These are phyloP conservation scores for Monosporascus ibericus DNA, from an alignment of 2,329 filamentous ascomycete genomes.

Conservation along the genomic window DNA sequence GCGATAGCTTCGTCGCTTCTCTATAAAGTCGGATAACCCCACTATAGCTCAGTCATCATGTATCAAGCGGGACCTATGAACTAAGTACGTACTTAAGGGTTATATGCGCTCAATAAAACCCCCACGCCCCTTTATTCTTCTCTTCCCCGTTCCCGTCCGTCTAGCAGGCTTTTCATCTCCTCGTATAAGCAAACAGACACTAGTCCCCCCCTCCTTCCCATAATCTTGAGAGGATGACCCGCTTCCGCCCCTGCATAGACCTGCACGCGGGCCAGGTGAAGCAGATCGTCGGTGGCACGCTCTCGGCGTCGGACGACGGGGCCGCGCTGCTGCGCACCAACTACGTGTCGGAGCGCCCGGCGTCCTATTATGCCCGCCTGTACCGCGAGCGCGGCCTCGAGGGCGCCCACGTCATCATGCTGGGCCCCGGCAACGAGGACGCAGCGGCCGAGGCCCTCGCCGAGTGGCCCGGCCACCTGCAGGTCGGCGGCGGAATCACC, in stretches of 20 bases:
- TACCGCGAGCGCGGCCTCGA: conserved; percentile 69
- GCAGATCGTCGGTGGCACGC: conserved; percentile 94
- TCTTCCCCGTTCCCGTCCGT: too few relatives aligned
- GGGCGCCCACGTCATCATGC: conserved; percentile 94
- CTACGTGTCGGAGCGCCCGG: conserved; percentile 78
- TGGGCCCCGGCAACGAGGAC: conserved; percentile 79
- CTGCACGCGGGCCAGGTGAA: conserved; percentile 96
- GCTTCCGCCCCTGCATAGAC: conserved; percentile 94
- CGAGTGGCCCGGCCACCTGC: conserved; percentile 74
- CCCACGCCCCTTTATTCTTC: too few relatives aligned
- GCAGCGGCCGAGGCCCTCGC: conserved; percentile 71
- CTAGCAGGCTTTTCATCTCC: too few relatives aligned
- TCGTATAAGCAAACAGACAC: neutral
- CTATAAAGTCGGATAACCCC: neutral
- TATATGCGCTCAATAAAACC: too few relatives aligned
- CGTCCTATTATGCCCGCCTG: conserved; percentile 72
- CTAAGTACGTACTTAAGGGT: neutral
- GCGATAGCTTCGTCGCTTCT: neutral
- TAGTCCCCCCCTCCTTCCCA: neutral
- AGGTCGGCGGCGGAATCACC: conserved; percentile 91
- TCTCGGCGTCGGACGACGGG: conserved; percentile 40
- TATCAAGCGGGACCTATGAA: neutral
- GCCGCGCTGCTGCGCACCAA: conserved; percentile 68
- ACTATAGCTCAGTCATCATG: neutral
- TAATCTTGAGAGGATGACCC: conserved; percentile 59